Conservation (phyloP, 495 filamentous ascomycete species). For the Neurospora sp. region DNA sequence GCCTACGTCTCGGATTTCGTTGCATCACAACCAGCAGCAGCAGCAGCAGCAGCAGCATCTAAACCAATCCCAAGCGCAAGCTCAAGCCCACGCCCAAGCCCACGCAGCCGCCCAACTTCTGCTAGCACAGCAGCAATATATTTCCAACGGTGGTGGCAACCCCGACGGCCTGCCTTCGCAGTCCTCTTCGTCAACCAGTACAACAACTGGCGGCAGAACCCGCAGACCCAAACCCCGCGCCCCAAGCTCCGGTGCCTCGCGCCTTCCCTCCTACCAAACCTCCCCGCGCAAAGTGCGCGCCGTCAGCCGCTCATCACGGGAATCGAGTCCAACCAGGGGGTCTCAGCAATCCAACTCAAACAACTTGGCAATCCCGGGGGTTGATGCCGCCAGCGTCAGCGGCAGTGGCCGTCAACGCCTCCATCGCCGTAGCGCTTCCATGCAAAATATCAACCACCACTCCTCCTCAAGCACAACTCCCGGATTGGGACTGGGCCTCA, state of each 20-base stretch:
- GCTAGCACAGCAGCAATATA: not conserved
- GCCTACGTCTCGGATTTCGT: not conserved
- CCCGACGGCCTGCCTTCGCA: not conserved
- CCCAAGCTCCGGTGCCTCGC: conserved; percentile 29
- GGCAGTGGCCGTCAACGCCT: conserved; percentile 13
- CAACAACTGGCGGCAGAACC: conserved; percentile 1
- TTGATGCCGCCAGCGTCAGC: conserved; percentile 13
- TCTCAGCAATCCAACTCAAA: not conserved
- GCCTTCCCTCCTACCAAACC: conserved; percentile 22
- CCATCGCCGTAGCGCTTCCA: conserved; percentile 16
- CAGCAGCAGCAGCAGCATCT: conserved; percentile 2
- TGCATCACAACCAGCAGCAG: conserved; percentile 6
- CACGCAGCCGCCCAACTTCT: not conserved
- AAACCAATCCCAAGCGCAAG: not conserved
- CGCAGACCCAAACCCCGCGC: conserved; percentile 31
- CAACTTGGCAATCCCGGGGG: not conserved
- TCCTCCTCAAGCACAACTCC: conserved; percentile 8
- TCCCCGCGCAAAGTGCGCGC: conserved; percentile 30
- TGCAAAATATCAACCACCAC: conserved; percentile 14
- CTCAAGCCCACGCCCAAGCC: not conserved
- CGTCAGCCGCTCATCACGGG: conserved; percentile 9
- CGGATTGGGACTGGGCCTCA: not conserved
- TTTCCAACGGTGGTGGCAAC: not conserved
- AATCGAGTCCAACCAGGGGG: not conserved
- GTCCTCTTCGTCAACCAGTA: not conserved